A percentile compares a stretch with the other conserved stretches of the same genome.
Evolutionary conservation across 257 asterid species (phyloP).

Genomic region (Verbascum thapsus): DNA sequence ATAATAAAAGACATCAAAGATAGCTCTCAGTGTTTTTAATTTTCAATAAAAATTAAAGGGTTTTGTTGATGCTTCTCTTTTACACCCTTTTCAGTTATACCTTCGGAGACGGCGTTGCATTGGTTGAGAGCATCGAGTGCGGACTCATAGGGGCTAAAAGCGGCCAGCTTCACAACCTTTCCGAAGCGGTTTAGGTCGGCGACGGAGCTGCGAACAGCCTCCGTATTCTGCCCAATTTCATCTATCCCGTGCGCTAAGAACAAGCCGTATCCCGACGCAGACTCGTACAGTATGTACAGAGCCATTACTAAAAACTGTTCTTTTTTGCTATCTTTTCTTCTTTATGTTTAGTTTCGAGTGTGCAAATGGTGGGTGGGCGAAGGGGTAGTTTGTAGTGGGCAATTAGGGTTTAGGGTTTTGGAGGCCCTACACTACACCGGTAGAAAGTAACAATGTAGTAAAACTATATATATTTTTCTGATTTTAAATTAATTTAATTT

Average conservation of each 20-base stretch:
- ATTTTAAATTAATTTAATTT: too few species aligned
- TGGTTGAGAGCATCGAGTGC: constrained; percentile 95
- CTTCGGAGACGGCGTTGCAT: constrained; percentile 91
- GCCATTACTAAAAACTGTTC: constrained; percentile 45
- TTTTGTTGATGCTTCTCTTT: background rate
- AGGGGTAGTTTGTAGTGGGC: constrained; percentile 5
- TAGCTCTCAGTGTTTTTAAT: too few species aligned
- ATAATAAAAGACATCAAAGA: too few species aligned
- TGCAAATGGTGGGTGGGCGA: background rate
- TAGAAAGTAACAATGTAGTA: too few species aligned
- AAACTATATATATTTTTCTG: too few species aligned
- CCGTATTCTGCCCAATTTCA: constrained; percentile 89
- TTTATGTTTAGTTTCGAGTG: background rate
- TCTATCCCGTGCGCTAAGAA: constrained; percentile 73
- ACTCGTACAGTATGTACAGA: constrained; percentile 68
- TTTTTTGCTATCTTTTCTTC: background rate
- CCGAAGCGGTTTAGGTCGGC: constrained; percentile 77
- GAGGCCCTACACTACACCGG: too few species aligned
- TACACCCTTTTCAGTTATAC: constrained; percentile 30
- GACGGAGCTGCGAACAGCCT: constrained; percentile 76
- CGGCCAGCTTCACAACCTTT: constrained; percentile 71
- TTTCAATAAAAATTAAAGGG: background rate
- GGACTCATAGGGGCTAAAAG: constrained; percentile 76
- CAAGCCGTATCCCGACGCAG: constrained; percentile 78
- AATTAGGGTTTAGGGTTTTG: constrained; percentile 46